Conservation (phyloP, 1,139 yeast species). For the Torulaspora globosa region DNA sequence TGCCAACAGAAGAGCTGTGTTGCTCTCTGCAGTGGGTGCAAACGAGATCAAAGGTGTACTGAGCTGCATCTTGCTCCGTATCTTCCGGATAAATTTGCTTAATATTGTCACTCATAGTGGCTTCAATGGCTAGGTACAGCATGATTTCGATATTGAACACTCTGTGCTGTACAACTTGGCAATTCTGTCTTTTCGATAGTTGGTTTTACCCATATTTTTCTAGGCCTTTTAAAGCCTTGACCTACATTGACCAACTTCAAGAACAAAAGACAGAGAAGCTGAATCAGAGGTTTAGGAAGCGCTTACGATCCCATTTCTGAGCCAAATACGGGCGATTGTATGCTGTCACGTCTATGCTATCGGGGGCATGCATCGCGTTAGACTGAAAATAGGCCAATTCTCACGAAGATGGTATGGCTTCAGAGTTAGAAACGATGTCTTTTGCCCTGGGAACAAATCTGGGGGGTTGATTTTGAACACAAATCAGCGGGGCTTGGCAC, state of each 20-base stretch:
- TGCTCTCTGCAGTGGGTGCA: conserved; percentile 78
- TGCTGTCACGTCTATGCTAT: conserved; percentile 3
- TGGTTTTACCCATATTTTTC: neutral
- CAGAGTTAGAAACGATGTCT: conserved; percentile 6
- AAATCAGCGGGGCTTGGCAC: conserved; percentile 8
- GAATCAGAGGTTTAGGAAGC: neutral
- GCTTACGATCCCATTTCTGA: neutral
- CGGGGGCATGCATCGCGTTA: conserved; percentile 12
- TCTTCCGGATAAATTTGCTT: conserved; percentile 49
- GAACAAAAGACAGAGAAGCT: neutral
- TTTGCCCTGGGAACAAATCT: conserved; percentile 5
- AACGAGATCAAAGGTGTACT: conserved; percentile 65
- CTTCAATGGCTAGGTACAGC: conserved; percentile 30
- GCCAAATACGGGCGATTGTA: neutral
- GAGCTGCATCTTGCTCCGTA: conserved; percentile 57
- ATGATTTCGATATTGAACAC: conserved; percentile 29
- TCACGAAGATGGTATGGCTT: conserved; percentile 13
- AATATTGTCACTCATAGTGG: conserved; percentile 33
- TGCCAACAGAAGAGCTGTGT: conserved; percentile 69
- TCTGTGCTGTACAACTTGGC: neutral
- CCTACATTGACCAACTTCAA: neutral
- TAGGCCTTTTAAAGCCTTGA: neutral
- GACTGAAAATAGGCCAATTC: conserved; percentile 5
- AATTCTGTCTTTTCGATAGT: neutral
- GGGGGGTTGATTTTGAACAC: conserved; percentile 12